These are phyloP conservation scores for Wallacemonas sp. DNA, from an alignment of 208 protist species.

Conservation along the genomic window DNA sequence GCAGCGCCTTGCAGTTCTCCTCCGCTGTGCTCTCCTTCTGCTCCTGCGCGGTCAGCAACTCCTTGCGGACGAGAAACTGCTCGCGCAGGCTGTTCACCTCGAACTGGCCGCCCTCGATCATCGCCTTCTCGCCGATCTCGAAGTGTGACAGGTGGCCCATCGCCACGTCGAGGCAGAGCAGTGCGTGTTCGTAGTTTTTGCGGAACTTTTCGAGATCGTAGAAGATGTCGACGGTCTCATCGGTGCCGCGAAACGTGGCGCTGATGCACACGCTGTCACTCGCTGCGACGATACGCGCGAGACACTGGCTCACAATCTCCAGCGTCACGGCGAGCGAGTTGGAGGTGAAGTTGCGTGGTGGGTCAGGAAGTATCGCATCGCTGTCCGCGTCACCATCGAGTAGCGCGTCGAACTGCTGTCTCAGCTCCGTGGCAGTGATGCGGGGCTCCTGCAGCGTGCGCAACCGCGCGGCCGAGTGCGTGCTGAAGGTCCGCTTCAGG, in stretches of 20 bases:
- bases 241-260: slow-evolving; percentile 44
- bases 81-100: slow-evolving; percentile 78
- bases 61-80: slow-evolving; percentile 69
- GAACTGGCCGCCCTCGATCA: slow-evolving; percentile 50
- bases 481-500: not conserved
- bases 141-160: slow-evolving; percentile 67
- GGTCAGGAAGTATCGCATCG: slow-evolving; percentile 25
- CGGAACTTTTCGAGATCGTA: slow-evolving; percentile 37
- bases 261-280: slow-evolving; percentile 72
- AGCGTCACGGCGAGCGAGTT: slow-evolving; percentile 55
- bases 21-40: slow-evolving; percentile 56
- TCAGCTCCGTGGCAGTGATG: slow-evolving; percentile 14
- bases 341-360: slow-evolving; percentile 57
- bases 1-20: slow-evolving; percentile 45
- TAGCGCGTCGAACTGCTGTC: slow-evolving; percentile 27
- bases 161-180: slow-evolving; percentile 33
- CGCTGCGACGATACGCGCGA: slow-evolving; percentile 40
- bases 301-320: slow-evolving; percentile 50
- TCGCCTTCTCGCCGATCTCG: slow-evolving; percentile 56
- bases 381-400: slow-evolving; percentile 25
- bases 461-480: slow-evolving; percentile 1
- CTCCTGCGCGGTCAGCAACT: slow-evolving; percentile 67
- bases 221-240: slow-evolving; percentile 34
- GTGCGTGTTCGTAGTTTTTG: slow-evolving; percentile 42
- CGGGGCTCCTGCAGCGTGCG: not conserved